Base-by-base conservation (phyloP, 1,284 basidiomycete species). In the Trichosporon coremiiforme region DNA sequence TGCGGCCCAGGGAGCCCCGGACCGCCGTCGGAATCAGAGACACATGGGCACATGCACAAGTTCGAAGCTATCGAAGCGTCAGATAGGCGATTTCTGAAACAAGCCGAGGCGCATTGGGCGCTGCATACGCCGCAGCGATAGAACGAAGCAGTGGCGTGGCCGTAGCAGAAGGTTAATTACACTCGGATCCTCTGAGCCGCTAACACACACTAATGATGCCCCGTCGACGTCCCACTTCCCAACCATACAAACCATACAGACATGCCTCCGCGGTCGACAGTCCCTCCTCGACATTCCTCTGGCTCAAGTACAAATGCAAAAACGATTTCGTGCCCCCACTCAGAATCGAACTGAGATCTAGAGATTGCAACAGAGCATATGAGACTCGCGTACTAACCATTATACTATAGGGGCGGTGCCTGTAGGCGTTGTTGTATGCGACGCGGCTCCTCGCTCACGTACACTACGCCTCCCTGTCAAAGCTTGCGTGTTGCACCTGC, bases 321-420 rank as follows among this genome's bases (percentile, higher is more conserved):
- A n/a, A n/a, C n/a, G n/a, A 53, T 12, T 53, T 53, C 29, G 29
- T 60, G 55, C 55, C 55, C 55, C 55, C 55, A 60, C 55, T 60
- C 55, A 60, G 55, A 60, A 60, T 60, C 55, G 55, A 60, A 60
- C 55, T 60, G 55, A 60, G 55, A 60, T 60, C 55, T 60, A 60
- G 55, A 60, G 55, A 60, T 60, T 60, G 55, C 55, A 60, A 60
- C 29, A 17, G 29, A 60, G 55, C 55, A 31, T 60, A 60, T 60
- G 55, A 60, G 55, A 60, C 55, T 60, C 55, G 55, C 55, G 55
- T 60, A 60, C 55, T 60, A 60, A 60, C 55, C 55, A 60, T 60
- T 60, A 60, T 60, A 60, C 55, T 60, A 60, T 60, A 60, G 55
- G 55, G 55, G 55, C 7, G 41, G n/a, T n/a, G n/a, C n/a, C n/a